Percentiles rank a stretch among this genome's conserved stretches.
These are phyloP conservation scores for Cytospora schulzeri DNA, from an alignment of 2,329 filamentous ascomycete genomes.

Conservation along the genomic window DNA sequence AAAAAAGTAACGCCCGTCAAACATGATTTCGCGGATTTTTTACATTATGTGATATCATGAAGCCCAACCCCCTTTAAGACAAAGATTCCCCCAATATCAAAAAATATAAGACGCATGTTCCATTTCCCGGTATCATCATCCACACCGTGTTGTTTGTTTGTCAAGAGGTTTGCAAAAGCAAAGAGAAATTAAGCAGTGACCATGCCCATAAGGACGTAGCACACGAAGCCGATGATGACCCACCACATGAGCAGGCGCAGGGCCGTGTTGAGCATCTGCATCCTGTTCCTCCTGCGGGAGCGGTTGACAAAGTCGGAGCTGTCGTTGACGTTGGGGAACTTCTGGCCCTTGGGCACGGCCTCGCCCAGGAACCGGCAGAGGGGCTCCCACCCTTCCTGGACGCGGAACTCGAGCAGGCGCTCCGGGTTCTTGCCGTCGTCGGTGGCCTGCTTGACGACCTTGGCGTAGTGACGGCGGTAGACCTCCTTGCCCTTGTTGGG, in stretches of 20 bases:
- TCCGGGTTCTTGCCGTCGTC: conserved; percentile 41
- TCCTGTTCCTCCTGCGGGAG: conserved; percentile 31
- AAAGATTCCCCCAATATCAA: not conserved
- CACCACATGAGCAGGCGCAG: conserved; percentile 31
- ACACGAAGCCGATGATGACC: conserved; percentile 27
- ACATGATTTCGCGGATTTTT: not conserved
- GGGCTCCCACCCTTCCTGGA: conserved; percentile 29
- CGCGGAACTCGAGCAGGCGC: conserved; percentile 29
- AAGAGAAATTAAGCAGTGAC: conserved; percentile 11
- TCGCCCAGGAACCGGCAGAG: conserved; percentile 29
- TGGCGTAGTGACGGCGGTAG: conserved; percentile 43
- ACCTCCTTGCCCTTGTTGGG: conserved; percentile 64
- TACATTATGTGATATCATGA: not conserved
- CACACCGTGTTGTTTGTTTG: too few species aligned
- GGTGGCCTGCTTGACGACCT: conserved; percentile 38
- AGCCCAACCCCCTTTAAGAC: not conserved
- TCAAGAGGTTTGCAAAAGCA: not conserved
- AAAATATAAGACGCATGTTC: not conserved
- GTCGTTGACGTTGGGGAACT: conserved; percentile 30
- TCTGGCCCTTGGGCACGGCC: conserved; percentile 28
- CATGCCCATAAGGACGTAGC: conserved; percentile 28
- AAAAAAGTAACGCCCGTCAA: not conserved
- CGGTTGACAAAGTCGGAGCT: conserved; percentile 30
- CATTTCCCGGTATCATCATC: not conserved
- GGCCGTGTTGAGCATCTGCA: conserved; percentile 31